Evolutionary conservation across 1,139 yeast species (phyloP).

Genomic region (Arxiozyma telluris): DNA sequence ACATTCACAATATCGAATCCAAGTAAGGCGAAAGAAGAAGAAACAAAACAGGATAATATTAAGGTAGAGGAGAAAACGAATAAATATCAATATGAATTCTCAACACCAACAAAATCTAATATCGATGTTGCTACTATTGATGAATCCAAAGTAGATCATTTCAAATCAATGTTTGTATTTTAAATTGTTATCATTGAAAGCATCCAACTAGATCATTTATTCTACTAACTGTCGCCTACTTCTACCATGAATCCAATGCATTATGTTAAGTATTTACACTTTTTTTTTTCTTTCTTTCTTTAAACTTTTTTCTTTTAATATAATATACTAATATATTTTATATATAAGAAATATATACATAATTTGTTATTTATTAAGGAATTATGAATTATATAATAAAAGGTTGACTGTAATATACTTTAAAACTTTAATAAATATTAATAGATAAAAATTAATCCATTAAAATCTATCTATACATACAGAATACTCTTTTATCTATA

Average conservation of each 20-base stretch:
- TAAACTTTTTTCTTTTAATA: too few species aligned
- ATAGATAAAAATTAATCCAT: not conserved
- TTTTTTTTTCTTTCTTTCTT: not conserved
- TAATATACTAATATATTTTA: too few species aligned
- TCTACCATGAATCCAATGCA: not conserved
- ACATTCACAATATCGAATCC: not conserved
- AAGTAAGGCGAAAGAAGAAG: not conserved
- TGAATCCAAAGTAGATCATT: slow-evolving; percentile 18
- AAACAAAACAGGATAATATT: not conserved
- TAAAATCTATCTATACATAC: too few species aligned
- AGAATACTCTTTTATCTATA: too few species aligned
- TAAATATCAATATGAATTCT: slow-evolving; percentile 8
- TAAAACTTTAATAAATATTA: too few species aligned
- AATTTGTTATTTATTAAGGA: not conserved
- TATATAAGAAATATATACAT: too few species aligned
- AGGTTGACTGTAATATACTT: too few species aligned
- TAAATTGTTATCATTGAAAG: slow-evolving; percentile 3
- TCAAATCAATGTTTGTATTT: slow-evolving; percentile 16
- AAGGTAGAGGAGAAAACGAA: not conserved
- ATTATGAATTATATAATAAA: too few species aligned
- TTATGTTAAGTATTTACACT: not conserved
- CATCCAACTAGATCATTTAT: too few species aligned
- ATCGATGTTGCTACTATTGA: slow-evolving; percentile 12
- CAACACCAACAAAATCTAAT: slow-evolving; percentile 17
- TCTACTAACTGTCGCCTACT: not conserved